A percentile compares a stretch with the other conserved stretches of the same genome.
Conservation (phyloP, 192 early-diverging fungal species). For the Pilaira anomala region DNA sequence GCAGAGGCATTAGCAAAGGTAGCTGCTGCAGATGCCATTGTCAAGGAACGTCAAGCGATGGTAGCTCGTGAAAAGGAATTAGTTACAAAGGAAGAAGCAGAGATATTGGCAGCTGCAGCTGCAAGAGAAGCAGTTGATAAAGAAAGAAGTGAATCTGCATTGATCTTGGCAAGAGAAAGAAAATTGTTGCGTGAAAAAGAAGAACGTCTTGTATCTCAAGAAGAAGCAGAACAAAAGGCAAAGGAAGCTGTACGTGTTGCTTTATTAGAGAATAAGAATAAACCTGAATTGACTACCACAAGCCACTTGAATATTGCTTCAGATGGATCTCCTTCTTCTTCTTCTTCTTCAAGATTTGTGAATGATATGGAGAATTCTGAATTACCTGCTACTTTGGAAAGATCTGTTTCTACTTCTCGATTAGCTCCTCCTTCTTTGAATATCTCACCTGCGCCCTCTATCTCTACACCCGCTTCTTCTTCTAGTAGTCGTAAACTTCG, state of each 20-base stretch:
- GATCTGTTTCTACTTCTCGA: slow-evolving; percentile 22
- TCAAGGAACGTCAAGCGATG: slow-evolving; percentile 19
- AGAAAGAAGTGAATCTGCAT: neutral
- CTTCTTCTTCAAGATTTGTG: neutral
- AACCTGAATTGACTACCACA: neutral
- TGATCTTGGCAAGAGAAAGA: neutral
- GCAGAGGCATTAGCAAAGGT: slow-evolving; percentile 29
- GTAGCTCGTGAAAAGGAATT: slow-evolving; percentile 8
- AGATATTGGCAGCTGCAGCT: neutral
- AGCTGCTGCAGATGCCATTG: slow-evolving; percentile 30
- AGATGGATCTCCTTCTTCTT: neutral
- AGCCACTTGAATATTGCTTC: neutral
- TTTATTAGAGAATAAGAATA: neutral
- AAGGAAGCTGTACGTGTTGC: neutral
- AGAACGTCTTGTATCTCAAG: slow-evolving; percentile 1
- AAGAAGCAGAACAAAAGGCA: neutral
- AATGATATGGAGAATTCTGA: neutral
- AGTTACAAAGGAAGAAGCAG: slow-evolving; percentile 11
- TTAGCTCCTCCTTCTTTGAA: slow-evolving; percentile 15
- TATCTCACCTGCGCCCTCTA: slow-evolving; percentile 23
- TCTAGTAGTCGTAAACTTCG: slow-evolving; percentile 3
- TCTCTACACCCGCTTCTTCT: slow-evolving; percentile 22
- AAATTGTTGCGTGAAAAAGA: slow-evolving; percentile 8
- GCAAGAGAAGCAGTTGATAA: slow-evolving; percentile 6
- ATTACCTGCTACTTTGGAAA: slow-evolving; percentile 8